These are phyloP conservation scores for Gonapodya prolifera DNA, from an alignment of 192 early-diverging fungal genomes.

Conservation along the genomic window DNA sequence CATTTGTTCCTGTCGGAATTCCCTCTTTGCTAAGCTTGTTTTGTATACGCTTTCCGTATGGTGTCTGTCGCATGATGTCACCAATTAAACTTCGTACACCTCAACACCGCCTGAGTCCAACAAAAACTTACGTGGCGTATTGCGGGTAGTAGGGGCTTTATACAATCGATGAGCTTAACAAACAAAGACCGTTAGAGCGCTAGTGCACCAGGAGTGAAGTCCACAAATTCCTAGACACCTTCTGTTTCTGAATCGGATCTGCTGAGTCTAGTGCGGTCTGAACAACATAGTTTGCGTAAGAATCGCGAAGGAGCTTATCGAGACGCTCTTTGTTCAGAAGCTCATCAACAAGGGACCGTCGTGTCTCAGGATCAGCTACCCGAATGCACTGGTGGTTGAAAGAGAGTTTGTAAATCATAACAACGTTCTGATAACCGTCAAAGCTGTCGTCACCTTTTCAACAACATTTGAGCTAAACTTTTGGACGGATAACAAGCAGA, in stretches of 20 bases:
- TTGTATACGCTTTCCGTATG: constrained; percentile 79
- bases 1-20: background rate
- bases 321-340: constrained; percentile 58
- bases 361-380: constrained; percentile 55
- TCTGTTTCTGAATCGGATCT: constrained; percentile 49
- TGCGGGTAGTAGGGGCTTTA: constrained; percentile 60
- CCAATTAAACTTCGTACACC: background rate
- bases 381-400: constrained; percentile 53
- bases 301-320: constrained; percentile 71
- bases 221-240: constrained; percentile 25
- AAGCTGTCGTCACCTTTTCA: constrained; percentile 80
- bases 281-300: constrained; percentile 82
- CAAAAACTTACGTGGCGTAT: constrained; percentile 43
- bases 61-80: constrained; percentile 25
- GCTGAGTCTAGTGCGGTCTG: constrained; percentile 79
- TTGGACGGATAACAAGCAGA: constrained; percentile 67
- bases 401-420: background rate
- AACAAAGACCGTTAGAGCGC: background rate
- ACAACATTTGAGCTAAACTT: constrained; percentile 89
- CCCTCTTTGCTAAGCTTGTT: constrained; percentile 55
- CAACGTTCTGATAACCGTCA: background rate
- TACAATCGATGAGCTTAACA: constrained; percentile 58
- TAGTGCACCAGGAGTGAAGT: background rate
- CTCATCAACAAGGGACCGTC: constrained; percentile 56
- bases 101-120: background rate